These are phyloP conservation scores for Hymenoscyphus occultus DNA, from an alignment of 2,329 filamentous ascomycete species.

Conservation along the genomic window DNA sequence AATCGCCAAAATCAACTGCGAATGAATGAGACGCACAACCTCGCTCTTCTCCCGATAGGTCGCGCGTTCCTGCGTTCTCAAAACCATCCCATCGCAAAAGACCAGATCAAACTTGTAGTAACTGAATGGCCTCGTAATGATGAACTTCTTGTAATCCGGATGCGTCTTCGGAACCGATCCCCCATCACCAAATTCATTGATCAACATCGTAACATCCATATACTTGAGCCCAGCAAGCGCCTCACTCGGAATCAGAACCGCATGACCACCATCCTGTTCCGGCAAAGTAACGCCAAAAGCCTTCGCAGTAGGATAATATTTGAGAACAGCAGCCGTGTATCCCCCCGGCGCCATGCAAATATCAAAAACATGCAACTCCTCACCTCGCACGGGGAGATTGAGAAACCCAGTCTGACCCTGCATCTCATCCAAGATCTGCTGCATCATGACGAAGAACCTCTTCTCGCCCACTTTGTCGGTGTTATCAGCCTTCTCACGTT, in stretches of 20 bases:
- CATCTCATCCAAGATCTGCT: conserved; percentile 43
- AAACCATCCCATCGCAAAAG: conserved; percentile 31
- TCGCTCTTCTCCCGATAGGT: conserved; percentile 22
- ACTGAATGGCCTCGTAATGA: conserved; percentile 21
- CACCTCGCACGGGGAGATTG: background rate
- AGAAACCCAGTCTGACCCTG: conserved; percentile 30
- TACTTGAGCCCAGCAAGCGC: conserved; percentile 12
- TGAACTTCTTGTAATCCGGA: conserved; percentile 21
- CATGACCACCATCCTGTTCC: conserved; percentile 24
- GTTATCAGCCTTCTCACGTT: conserved; percentile 41
- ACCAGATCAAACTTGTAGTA: conserved; percentile 29
- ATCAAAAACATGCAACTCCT: conserved; percentile 27
- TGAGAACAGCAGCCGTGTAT: conserved; percentile 15
- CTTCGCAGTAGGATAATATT: conserved; percentile 11
- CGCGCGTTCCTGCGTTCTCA: conserved; percentile 29
- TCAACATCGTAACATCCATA: conserved; percentile 26
- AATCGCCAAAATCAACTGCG: conserved; percentile 30
- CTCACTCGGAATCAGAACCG: conserved; percentile 17
- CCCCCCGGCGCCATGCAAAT: conserved; percentile 29
- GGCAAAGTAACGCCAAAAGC: conserved; percentile 24
- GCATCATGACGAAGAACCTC: conserved; percentile 45
- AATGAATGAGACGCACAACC: conserved; percentile 20
- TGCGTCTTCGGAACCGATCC: conserved; percentile 18
- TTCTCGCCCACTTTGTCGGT: conserved; percentile 21
- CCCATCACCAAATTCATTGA: conserved; percentile 20